phyloP scores from a whole-genome alignment of 176 grass and related monocot genomes.

The Poa pratensis region DNA sequence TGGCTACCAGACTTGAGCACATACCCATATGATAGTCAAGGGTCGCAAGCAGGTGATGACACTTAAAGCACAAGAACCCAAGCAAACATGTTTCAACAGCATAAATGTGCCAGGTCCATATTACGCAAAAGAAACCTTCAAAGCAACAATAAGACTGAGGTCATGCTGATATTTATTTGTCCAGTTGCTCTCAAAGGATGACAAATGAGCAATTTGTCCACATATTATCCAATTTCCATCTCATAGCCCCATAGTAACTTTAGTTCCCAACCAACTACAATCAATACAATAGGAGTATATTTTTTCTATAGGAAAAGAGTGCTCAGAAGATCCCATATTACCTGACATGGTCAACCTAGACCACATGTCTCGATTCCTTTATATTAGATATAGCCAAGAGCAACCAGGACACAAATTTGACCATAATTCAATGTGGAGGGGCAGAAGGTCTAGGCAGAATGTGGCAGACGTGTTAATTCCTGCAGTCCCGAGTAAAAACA shows the following conservation, averaged over 20 bases:
- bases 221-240: not conserved
- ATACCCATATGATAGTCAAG: slow-evolving; percentile 10
- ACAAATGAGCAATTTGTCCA: not conserved
- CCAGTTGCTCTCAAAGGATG: slow-evolving; percentile 10
- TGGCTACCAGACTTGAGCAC: not conserved
- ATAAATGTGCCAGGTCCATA: slow-evolving; percentile 1
- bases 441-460: slow-evolving; percentile 8
- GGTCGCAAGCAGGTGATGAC: not conserved
- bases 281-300: not conserved
- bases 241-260: not conserved
- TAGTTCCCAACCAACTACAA: slow-evolving; percentile 24
- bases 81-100: not conserved
- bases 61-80: slow-evolving; percentile 24
- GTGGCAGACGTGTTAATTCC: slow-evolving; percentile 7
- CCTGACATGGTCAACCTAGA: slow-evolving; percentile 13
- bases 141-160: slow-evolving; percentile 23
- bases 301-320: not conserved
- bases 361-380: not conserved
- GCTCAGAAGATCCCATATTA: not conserved
- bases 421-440: slow-evolving; percentile 1
- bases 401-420: slow-evolving; percentile 27
- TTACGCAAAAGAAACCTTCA: slow-evolving; percentile 7
- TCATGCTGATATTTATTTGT: slow-evolving; percentile 4
- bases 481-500: slow-evolving; percentile 4
- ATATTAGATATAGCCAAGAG: slow-evolving; percentile 19